Evolutionary conservation across 345 rosid species (phyloP).

Genomic region (Salix viminalis): DNA sequence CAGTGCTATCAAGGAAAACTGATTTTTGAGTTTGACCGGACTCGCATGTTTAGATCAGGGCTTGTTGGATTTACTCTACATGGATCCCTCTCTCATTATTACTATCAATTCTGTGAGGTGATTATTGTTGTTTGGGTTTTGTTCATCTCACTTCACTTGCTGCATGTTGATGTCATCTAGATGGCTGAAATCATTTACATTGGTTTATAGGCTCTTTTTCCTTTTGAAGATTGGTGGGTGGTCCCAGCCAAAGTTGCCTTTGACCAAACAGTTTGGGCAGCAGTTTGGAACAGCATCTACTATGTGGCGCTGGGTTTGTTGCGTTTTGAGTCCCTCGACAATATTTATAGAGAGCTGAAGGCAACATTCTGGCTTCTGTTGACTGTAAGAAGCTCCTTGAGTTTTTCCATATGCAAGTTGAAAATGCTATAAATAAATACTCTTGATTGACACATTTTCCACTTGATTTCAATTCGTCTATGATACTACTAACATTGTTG

Average conservation of each 20-base stretch:
- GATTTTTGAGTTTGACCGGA: constrained; percentile 60
- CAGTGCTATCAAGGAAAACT: constrained; percentile 92
- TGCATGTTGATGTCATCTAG: not conserved
- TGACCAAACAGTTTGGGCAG: constrained; percentile 87
- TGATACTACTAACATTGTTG: not conserved
- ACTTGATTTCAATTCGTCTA: not conserved
- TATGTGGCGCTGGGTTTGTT: constrained; percentile 58
- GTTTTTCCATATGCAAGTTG: not conserved
- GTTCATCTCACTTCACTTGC: not conserved
- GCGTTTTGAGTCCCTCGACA: constrained; percentile 63
- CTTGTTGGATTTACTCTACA: constrained; percentile 92
- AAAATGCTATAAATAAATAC: not conserved
- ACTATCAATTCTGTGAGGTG: constrained; percentile 91
- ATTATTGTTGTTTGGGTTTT: constrained; percentile 6
- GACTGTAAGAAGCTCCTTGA: constrained; percentile 43
- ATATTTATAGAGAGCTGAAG: constrained; percentile 53
- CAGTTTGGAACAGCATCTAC: constrained; percentile 85
- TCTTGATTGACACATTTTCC: not conserved
- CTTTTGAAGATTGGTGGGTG: constrained; percentile 87
- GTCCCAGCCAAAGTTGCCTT: constrained; percentile 86
- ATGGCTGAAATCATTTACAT: constrained; percentile 19
- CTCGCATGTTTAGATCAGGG: constrained; percentile 75
- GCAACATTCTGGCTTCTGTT: constrained; percentile 71
- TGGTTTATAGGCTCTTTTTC: constrained; percentile 60
- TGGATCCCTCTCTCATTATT: constrained; percentile 91